Evolutionary conservation across 140 eudicot species (phyloP), one percentile per base, ranked within the genome.

Genomic region (Bidens hawaiensis): DNA sequence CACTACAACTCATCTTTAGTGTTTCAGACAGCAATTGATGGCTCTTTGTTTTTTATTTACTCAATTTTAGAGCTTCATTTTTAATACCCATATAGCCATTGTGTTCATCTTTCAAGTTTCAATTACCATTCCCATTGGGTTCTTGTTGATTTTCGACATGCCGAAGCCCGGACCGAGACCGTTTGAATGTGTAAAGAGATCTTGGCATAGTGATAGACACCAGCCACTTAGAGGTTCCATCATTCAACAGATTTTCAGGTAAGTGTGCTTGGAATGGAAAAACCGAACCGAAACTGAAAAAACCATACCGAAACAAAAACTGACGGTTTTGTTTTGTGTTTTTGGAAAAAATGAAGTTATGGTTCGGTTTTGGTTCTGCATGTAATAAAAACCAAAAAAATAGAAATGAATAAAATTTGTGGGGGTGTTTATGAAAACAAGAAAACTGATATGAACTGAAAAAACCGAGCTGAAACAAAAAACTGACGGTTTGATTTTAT

Each of bases 121-220:
- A 34, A 34, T 5, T n/a, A n/a, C n/a, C 54, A 18, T 8, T 18
- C 12, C 42, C 42, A 34, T 34, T 7, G 42, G 11, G 42, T 2
- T 34, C 11, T 34, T 8, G 42, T 34, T 34, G 11, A 34, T 3
- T 34, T 34, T 34, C 12, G 42, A 2, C 11, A 85, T 89, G 97
- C 95, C 88, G 7, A 89, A 88, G 68, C 96, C 90, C 46, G 96
- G 96, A 36, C 96, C 96, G 19, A 88, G 90, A 64, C 90, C 93
- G 14, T 89, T 78, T 66, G 95, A 89, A 74, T 89, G 95, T 62
- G 95, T 83, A 60, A 73, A 81, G 72, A 85, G 97, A 63, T 91
- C 95, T 76, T 89, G 97, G 97, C 97, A 89, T 49, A 89, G 97
- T 69, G 95, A 89, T 68, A 85, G 91, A 48, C 97, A 89, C 67